Evolutionary conservation across 768 basidiomycete species (phyloP).

Genomic region (Pulveroboletus sp.): DNA sequence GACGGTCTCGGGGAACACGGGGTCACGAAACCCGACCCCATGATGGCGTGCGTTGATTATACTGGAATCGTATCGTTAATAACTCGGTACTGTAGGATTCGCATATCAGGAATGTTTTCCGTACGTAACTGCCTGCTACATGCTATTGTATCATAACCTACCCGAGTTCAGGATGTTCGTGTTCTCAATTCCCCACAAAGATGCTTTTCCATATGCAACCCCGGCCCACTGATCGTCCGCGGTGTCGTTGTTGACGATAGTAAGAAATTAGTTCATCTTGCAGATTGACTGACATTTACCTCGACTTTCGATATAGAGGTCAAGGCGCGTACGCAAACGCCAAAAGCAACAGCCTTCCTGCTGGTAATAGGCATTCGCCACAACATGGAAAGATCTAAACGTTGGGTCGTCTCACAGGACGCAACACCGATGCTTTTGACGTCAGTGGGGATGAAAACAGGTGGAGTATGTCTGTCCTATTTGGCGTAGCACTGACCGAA

Average conservation of each 20-base stretch:
- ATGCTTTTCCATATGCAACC: conserved; percentile 28
- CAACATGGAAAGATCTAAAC: neutral
- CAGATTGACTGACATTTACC: neutral
- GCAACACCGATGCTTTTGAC: conserved; percentile 52
- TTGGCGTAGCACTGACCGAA: neutral
- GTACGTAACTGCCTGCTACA: conserved; percentile 18
- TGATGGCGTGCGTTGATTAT: conserved; percentile 35
- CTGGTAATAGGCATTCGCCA: conserved; percentile 31
- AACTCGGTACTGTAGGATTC: conserved; percentile 26
- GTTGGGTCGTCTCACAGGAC: conserved; percentile 24
- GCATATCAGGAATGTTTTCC: conserved; percentile 37
- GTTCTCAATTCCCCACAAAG: conserved; percentile 39
- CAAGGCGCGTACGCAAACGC: conserved; percentile 49
- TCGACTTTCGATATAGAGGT: conserved; percentile 31
- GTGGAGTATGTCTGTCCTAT: conserved; percentile 2
- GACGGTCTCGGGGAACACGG: conserved; percentile 22
- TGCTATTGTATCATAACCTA: neutral
- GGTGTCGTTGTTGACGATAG: conserved; percentile 52
- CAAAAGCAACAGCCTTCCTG: conserved; percentile 43
- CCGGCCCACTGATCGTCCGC: conserved; percentile 37
- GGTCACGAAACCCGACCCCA: conserved; percentile 29
- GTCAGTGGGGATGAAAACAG: conserved; percentile 28
- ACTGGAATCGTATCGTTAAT: neutral
- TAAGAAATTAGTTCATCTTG: conserved; percentile 24
- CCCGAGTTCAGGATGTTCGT: conserved; percentile 27